phyloP scores from a whole-genome alignment of 306 rosid genomes.

The Glycyrrhiza uralensis region DNA sequence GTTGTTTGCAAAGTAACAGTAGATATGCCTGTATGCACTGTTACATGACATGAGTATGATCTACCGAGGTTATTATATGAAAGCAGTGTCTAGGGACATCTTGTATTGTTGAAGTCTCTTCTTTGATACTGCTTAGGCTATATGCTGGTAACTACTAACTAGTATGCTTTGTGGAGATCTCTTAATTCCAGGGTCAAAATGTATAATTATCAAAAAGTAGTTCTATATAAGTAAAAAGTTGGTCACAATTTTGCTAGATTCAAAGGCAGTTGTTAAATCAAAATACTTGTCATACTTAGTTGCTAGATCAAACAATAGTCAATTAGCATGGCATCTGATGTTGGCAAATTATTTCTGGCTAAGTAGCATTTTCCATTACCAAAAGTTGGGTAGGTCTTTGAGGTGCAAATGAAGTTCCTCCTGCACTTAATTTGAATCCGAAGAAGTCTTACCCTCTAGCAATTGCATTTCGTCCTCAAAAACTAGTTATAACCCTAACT shows the following conservation, averaged over 20 bases:
- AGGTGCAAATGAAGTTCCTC: background rate
- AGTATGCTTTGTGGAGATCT: background rate
- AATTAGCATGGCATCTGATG: background rate
- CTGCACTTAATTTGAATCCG: background rate
- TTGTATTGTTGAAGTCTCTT: background rate
- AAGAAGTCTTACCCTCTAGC: background rate
- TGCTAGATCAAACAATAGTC: background rate
- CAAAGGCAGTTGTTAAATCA: background rate
- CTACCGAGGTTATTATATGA: background rate
- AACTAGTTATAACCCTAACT: slow-evolving; percentile 3
- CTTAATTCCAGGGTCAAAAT: background rate
- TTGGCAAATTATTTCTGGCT: background rate
- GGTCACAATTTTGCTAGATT: background rate
- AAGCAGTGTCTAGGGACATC: background rate
- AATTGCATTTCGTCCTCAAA: background rate
- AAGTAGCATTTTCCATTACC: background rate
- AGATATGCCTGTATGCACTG: background rate
- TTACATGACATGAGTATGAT: background rate
- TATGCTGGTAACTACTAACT: background rate
- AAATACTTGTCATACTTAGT: background rate
- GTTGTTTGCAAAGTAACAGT: background rate
- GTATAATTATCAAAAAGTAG: background rate
- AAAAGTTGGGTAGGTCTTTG: background rate
- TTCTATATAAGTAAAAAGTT: background rate
- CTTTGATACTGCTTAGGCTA: background rate